phyloP scores from a whole-genome alignment of 2,329 filamentous ascomycete species.

The Fonsecaea monophora region DNA sequence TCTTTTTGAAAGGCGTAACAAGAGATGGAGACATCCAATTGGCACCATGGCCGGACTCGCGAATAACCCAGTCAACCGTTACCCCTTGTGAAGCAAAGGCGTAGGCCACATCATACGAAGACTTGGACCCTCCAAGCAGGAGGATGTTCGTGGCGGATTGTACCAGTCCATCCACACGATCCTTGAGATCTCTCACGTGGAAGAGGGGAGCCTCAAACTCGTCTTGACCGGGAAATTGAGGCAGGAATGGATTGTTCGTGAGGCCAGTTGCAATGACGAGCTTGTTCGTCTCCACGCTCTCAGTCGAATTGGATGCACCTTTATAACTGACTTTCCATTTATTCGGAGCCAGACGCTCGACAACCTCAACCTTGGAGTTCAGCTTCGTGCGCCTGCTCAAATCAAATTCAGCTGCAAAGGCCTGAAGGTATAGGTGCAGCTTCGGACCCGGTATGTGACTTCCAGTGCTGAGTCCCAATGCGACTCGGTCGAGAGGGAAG shows the following conservation, averaged over 20 bases:
- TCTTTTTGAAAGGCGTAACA: conserved; percentile 71
- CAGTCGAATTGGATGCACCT: conserved; percentile 34
- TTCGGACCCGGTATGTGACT: conserved; percentile 66
- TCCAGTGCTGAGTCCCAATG: conserved; percentile 47
- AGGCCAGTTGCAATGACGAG: conserved; percentile 68
- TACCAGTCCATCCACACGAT: conserved; percentile 44
- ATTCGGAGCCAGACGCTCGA: conserved; percentile 48
- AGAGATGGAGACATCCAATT: conserved; percentile 65
- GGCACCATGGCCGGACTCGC: conserved; percentile 63
- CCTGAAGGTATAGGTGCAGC: conserved; percentile 63
- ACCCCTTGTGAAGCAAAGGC: conserved; percentile 61
- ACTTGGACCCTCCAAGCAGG: conserved; percentile 67
- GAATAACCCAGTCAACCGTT: conserved; percentile 64
- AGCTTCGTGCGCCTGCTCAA: conserved; percentile 58
- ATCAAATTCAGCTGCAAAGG: conserved; percentile 61
- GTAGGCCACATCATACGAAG: conserved; percentile 68
- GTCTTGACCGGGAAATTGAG: conserved; percentile 58
- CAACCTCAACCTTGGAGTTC: conserved; percentile 58
- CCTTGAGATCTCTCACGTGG: conserved; percentile 62
- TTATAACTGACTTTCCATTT: conserved; percentile 44
- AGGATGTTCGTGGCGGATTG: conserved; percentile 51
- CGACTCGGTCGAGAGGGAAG: conserved; percentile 68
- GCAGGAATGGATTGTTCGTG: conserved; percentile 63
- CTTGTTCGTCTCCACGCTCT: conserved; percentile 49
- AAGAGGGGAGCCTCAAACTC: conserved; percentile 61